A percentile compares a stretch with the other conserved stretches of the same genome.
phyloP scores from a whole-genome alignment of 306 rosid genomes.

The Vigna mungo region DNA sequence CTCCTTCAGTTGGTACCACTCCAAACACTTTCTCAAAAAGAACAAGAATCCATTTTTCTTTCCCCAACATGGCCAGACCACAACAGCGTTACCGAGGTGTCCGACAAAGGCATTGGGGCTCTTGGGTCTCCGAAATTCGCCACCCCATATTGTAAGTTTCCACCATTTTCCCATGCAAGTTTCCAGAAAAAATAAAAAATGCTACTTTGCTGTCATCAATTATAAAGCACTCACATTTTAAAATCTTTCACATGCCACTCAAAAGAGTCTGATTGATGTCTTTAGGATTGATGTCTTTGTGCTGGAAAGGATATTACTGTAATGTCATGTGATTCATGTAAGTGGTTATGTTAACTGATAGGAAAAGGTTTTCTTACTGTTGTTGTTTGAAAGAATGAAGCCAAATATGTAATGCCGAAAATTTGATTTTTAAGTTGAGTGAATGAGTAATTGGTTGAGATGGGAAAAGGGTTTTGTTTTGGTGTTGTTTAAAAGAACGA shows the following conservation, averaged over 20 bases:
- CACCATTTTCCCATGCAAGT: constrained; percentile 13
- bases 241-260: not conserved
- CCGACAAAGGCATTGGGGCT: constrained; percentile 99
- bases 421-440: no score
- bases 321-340: not conserved
- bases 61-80: constrained; percentile 79
- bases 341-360: not conserved
- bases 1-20: constrained; percentile 35
- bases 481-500: not conserved
- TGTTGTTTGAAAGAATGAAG: not conserved
- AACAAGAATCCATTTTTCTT: constrained; percentile 39
- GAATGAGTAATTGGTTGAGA: no score
- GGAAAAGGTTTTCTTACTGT: not conserved
- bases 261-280: not conserved
- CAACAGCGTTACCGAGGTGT: constrained; percentile 96
- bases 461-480: not conserved
- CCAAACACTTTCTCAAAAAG: constrained; percentile 46
- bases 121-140: constrained; percentile 99
- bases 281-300: no score
- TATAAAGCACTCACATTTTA: not conserved
- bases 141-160: constrained; percentile 87
- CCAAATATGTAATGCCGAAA: no score
- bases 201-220: no score
- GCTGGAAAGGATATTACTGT: no score
- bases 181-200: not conserved